Base-by-base conservation (phyloP, 2,329 filamentous ascomycete species). In the Akanthomyces muscarius region DNA sequence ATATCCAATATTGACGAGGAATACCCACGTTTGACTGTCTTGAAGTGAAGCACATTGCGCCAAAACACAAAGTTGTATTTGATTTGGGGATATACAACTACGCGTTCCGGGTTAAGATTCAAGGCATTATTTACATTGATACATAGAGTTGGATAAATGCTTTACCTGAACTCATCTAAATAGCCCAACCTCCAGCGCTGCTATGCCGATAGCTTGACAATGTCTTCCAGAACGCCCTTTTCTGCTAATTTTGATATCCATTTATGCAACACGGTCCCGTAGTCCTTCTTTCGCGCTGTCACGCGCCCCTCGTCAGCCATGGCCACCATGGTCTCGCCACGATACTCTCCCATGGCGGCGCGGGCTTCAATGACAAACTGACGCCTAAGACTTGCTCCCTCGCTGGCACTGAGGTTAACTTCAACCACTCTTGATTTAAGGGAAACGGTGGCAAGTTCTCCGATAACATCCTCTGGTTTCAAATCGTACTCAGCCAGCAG, bases 1-100 rank as follows among this genome's bases (percentile, higher is more conserved):
- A 82, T 97, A 38, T 96, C 92, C 69, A 98, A 97, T 74, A 71
- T 84, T 38, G 76, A 77, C 68, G 91, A 96, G 69, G 87, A 93
- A 70, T 97, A 92, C 74, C 94, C 94, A 0, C 5, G 51, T 21
- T 47, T 65, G 21, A 51, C 53, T 16, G 50, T 23, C 16, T 21
- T 6, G 38, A 14, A 21, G 23, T 60, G 5, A 42, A 13, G 23
- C 47, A 14, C 7, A n/a, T 7, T n/a, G 6, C 14, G 4, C 16
- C 7, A 7, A 18, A 16, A 56, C 21, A n/a, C 21, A 8, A n/a
- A 21, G 8, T 23, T 14, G 44, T 14, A 18, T 45, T 21, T 6
- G 23, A 10, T 11, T 30, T 30, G 30, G 23, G 3, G 7, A 41
- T 18, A 13, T 23, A 28, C 13, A 28, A 18, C 41, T 4, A 23